Evolutionary conservation across 1,139 yeast genomes (phyloP).

Genomic region (Ogataea hybrid): DNA sequence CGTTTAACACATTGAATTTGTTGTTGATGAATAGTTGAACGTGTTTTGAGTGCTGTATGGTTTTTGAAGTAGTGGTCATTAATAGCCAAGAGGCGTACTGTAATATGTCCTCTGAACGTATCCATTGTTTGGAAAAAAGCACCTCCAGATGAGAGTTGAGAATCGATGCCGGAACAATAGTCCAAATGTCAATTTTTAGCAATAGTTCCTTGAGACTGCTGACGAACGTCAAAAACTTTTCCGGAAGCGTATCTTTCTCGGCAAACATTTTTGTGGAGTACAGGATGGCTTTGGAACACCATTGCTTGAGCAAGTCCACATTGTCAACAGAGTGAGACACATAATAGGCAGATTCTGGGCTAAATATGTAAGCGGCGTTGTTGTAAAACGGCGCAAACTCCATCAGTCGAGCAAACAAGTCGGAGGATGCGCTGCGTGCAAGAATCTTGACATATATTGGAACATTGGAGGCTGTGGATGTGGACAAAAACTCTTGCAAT

Average conservation of each 20-base stretch:
- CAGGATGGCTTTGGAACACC: too few species aligned
- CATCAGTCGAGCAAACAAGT: neutral
- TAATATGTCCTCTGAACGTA: conserved; percentile 39
- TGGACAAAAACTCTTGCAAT: neutral
- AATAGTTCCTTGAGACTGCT: too few species aligned
- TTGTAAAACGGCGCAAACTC: conserved; percentile 14
- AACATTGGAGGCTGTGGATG: neutral
- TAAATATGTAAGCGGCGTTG: too few species aligned
- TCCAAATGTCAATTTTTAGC: too few species aligned
- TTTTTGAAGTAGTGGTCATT: conserved; percentile 36
- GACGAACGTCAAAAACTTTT: too few species aligned
- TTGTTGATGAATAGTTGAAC: conserved; percentile 67
- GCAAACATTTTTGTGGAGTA: too few species aligned
- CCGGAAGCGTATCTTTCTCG: too few species aligned
- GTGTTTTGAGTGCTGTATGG: conserved; percentile 49
- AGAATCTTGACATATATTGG: conserved; percentile 3
- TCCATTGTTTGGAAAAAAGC: conserved; percentile 50
- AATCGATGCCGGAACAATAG: too few species aligned
- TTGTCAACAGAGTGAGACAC: too few species aligned
- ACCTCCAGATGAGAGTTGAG: too few species aligned
- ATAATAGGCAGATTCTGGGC: too few species aligned
- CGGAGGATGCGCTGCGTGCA: neutral
- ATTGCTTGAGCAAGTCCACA: too few species aligned
- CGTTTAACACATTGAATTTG: conserved; percentile 36
- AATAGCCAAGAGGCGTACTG: conserved; percentile 41